phyloP scores from a whole-genome alignment of 805 yeast genomes.

The Saturnispora quitensis region DNA sequence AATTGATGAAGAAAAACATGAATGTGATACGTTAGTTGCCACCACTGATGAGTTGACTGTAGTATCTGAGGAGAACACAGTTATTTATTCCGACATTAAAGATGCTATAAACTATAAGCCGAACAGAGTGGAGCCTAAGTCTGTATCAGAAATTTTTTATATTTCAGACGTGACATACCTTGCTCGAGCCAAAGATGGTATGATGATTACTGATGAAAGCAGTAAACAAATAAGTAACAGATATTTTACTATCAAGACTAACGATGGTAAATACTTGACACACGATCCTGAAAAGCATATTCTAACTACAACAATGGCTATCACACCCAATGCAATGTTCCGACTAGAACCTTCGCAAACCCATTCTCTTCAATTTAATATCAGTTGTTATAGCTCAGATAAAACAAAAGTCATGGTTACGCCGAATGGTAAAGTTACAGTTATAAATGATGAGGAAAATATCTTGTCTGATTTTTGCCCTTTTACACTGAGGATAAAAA shows the following conservation, averaged over 20 bases:
- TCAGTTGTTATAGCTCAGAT: not conserved
- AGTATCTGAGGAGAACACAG: not conserved
- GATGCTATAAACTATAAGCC: not conserved
- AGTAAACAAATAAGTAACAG: not conserved
- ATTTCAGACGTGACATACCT: conserved; percentile 14
- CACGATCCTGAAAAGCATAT: conserved; percentile 13
- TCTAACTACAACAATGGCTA: conserved; percentile 18
- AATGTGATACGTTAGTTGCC: not conserved
- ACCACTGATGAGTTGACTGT: not conserved
- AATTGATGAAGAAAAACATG: not conserved
- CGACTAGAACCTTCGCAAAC: conserved; percentile 4
- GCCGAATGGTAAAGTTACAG: conserved; percentile 14
- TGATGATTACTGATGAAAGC: conserved; percentile 5
- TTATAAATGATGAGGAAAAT: conserved; percentile 25
- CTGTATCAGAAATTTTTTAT: conserved; percentile 22
- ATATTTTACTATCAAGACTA: conserved; percentile 18
- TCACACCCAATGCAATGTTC: conserved; percentile 25
- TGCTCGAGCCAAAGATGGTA: conserved; percentile 1
- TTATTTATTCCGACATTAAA: not conserved
- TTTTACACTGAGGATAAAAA: conserved; percentile 22
- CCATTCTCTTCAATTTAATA: conserved; percentile 7
- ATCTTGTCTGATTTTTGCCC: conserved; percentile 18
- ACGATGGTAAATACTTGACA: conserved; percentile 19
- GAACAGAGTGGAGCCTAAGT: conserved; percentile 20
- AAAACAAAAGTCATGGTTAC: not conserved